Evolutionary conservation across 371 early-diverging fungal genomes (phyloP), one percentile per base, ranked within the genome.

Genomic region (Lichtheimia ramosa): DNA sequence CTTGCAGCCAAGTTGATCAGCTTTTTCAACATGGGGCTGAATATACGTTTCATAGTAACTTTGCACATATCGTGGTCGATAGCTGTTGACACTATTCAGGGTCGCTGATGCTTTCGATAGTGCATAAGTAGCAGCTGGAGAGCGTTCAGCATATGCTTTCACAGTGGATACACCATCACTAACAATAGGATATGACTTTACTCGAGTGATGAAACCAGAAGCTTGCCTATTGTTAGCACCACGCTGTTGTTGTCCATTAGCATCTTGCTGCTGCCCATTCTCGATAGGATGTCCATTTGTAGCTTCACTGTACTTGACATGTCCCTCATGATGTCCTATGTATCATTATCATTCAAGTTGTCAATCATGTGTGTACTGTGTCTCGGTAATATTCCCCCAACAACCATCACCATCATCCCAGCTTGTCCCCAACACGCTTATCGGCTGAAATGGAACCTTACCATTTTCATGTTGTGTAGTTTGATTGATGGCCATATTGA

Each of bases 131-230:
- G 82, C 82, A 63, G 75, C 73, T 53, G 64, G 68, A 69, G 82
- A 81, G 50, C 74, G 71, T 43, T 73, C 75, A 53, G 83, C 83
- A 21, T 83, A 73, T 6, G 65, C 61, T 48, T 74, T 75, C 40
- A 85, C 70, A 51, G 81, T 79, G 13, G 75, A 64, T 24, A 88
- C 77, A 14, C 84, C 63, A 57, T 88, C 88, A 58, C 81, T 73
- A 56, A 90, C 69, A 52, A 90, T 54, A 5, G 90, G 90, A 56
- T 86, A 62, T 51, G 87, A 82, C 49, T 70, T 69, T 53, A 90
- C 81, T 41, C 87, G 84, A 43, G 70, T 25, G 52, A 82, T 62
- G 68, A 84, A 83, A 10, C 62, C 64, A 23, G 62, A 27, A 10
- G 48, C 39, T 51, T 49, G 49, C 2, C 42, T 18, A 34, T 34